Evolutionary conservation across 1,284 basidiomycete genomes (phyloP).

Genomic region (Termitomyces sp.): DNA sequence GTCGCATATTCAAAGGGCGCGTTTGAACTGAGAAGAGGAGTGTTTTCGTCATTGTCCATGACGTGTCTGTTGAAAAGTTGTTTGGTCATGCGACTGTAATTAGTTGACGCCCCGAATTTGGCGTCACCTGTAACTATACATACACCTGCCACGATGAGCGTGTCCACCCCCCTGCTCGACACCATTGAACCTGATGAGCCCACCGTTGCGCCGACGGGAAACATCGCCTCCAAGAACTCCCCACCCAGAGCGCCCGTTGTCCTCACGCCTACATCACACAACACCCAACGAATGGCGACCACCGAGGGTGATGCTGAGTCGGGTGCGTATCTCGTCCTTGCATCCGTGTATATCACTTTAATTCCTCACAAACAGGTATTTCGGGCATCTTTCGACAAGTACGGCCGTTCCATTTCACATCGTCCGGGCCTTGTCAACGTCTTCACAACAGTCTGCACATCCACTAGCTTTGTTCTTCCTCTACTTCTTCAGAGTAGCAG

Average conservation of each 20-base stretch:
- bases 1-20: background rate
- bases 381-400: slow-evolving; percentile 75
- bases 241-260: slow-evolving; percentile 41
- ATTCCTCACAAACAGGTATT: slow-evolving; percentile 48
- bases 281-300: slow-evolving; percentile 41
- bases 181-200: slow-evolving; percentile 71
- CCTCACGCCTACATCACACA: slow-evolving; percentile 49
- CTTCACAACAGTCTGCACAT: slow-evolving; percentile 63
- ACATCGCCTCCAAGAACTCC: slow-evolving; percentile 30
- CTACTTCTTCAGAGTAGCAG: slow-evolving; percentile 80
- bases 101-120: no score
- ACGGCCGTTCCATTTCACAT: slow-evolving; percentile 14
- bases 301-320: slow-evolving; percentile 64
- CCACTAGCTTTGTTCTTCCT: slow-evolving; percentile 80
- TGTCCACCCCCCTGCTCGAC: slow-evolving; percentile 52
- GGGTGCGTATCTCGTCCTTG: slow-evolving; percentile 35
- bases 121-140: background rate
- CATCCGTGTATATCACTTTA: background rate
- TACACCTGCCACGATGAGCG: slow-evolving; percentile 38
- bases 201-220: slow-evolving; percentile 29
- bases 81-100: slow-evolving; percentile 17
- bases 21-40: slow-evolving; percentile 10
- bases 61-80: background rate
- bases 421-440: background rate
- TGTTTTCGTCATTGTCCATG: slow-evolving; percentile 10